Evolutionary conservation across 257 asterid species (phyloP).

Genomic region (Datura wrightii): DNA sequence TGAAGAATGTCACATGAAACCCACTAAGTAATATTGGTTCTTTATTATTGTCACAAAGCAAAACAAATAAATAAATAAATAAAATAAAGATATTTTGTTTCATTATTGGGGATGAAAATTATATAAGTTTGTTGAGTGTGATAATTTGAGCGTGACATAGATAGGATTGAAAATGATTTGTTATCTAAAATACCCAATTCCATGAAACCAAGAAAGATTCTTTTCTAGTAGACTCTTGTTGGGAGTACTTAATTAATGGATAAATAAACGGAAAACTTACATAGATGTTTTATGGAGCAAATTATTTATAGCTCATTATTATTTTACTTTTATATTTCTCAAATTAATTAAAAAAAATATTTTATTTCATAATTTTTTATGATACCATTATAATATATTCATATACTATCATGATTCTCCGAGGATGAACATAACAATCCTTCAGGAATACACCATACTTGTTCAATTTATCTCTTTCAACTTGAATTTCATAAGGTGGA

Average conservation of each 20-base stretch:
- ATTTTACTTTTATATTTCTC: no score
- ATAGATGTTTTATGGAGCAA: no score
- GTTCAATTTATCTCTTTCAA: no score
- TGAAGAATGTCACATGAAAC: constrained; percentile 3
- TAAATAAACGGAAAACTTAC: not conserved
- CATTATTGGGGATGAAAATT: constrained; percentile 24
- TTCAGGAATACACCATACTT: no score
- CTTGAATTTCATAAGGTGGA: no score
- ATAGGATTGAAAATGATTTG: constrained; percentile 27
- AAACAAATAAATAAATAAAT: not conserved
- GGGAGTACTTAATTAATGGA: not conserved
- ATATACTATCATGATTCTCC: no score
- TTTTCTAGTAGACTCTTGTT: not conserved
- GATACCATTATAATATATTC: no score
- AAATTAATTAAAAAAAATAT: no score
- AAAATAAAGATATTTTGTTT: not conserved
- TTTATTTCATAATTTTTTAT: no score
- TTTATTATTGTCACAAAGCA: constrained; percentile 21
- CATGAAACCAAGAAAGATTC: constrained; percentile 32
- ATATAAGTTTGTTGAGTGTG: not conserved
- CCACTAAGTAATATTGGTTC: constrained; percentile 18
- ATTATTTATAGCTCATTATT: no score
- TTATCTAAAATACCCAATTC: constrained; percentile 7
- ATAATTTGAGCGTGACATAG: constrained; percentile 32
- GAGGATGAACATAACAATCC: no score